Base-by-base conservation (phyloP, 2,329 filamentous ascomycete species). In the Fusarium subglutinans region DNA sequence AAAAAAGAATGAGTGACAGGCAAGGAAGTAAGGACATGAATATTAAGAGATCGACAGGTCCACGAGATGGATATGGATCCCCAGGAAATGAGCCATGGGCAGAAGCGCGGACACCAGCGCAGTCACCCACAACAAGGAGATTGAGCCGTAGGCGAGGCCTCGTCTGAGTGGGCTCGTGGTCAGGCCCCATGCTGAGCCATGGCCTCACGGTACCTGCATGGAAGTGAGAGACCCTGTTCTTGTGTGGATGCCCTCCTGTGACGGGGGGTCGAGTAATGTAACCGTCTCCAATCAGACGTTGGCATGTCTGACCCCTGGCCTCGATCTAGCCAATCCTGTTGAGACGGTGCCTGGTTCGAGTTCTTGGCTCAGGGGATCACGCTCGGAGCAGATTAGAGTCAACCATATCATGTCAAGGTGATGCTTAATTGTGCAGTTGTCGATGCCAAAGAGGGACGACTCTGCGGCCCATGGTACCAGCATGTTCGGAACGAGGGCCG, bases 41-140 rank as follows among this genome's bases (percentile, higher is more conserved):
- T 63, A 73, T 67, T 70, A 73, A 66, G 72, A 77, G 76, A 78
- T 78, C 74, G 73, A 76, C 75, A 73, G 66, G 73, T 65, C 62
- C 66, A 65, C 64, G 68, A 76, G 66, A 73, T 70, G 57, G 67
- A 59, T 63, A 78, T 74, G 76, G 76, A 73, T 50, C 73, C 70
- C 63, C 58, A 77, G 76, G 76, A 78, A 78, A 78, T 78, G 76
- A 78, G 76, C 61, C 64, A 64, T 72, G 68, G 61, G 63, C 56
- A 73, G 66, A 61, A 72, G 69, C 67, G 72, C 76, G 74, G 75
- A 64, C 75, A 64, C 62, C 70, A 75, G 62, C 70, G 61, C 63
- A 62, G 59, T 51, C 66, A 63, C 61, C 55, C 72, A 63, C 56
- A 45, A 43, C 65, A 55, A 72, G 64, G 74, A 76, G 74, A 76